phyloP scores from a whole-genome alignment of 257 asterid genomes.

The Lantana camara region DNA sequence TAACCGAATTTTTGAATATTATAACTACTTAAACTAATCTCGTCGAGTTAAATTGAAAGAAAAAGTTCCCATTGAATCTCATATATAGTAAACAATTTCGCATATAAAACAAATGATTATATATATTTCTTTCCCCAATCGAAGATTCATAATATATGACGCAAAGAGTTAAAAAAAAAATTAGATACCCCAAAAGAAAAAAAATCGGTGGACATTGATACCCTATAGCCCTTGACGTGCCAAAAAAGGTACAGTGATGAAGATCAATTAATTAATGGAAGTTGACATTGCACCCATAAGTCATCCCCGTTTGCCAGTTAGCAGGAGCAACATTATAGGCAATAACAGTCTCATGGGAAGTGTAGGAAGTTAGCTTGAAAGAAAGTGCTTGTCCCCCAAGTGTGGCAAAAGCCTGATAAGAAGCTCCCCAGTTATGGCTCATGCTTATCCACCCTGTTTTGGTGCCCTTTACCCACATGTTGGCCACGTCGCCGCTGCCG shows the following conservation, averaged over 20 bases:
- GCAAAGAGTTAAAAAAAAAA: no score
- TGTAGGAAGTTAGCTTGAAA: constrained; percentile 64
- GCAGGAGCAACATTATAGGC: constrained; percentile 73
- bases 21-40: no score
- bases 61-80: no score
- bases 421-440: constrained; percentile 98
- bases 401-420: constrained; percentile 71
- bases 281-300: constrained; percentile 48
- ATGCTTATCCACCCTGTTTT: constrained; percentile 74
- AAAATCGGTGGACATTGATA: no score
- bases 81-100: no score
- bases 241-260: background rate
- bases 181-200: no score
- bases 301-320: constrained; percentile 58
- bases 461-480: constrained; percentile 77
- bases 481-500: constrained; percentile 67
- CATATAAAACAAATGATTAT: background rate
- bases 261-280: constrained; percentile 61
- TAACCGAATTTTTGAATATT: no score
- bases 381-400: constrained; percentile 77
- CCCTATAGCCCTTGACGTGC: no score
- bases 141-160: background rate
- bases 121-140: background rate
- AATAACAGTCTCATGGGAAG: constrained; percentile 51
- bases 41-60: no score